phyloP scores from a whole-genome alignment of 441 rosid genomes.

The Jatropha multifida region DNA sequence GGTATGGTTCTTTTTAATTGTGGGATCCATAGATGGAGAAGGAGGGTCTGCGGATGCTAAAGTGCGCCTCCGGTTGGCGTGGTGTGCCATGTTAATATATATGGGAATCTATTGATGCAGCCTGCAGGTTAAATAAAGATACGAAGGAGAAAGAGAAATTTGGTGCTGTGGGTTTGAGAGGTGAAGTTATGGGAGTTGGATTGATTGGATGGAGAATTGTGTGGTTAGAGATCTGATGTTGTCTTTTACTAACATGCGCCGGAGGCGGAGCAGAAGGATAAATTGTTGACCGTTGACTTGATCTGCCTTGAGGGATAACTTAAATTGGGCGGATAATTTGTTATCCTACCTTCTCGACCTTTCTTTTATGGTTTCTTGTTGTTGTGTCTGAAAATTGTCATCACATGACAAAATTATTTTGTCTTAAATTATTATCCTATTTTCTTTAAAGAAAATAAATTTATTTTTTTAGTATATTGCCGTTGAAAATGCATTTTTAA shows the following conservation, averaged over 20 bases:
- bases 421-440: no score
- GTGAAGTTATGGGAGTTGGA: slow-evolving; percentile 9
- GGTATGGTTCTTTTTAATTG: slow-evolving; percentile 18
- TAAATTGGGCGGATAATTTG: no score
- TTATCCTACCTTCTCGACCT: no score
- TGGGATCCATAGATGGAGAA: slow-evolving; percentile 36
- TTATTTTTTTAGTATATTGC: no score
- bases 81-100: slow-evolving; percentile 27
- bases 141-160: slow-evolving; percentile 4
- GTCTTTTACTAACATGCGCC: slow-evolving; percentile 30
- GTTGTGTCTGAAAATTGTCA: no score
- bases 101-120: neutral
- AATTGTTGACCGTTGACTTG: slow-evolving; percentile 40
- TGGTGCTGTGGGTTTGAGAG: neutral
- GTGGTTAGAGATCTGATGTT: slow-evolving; percentile 31
- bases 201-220: slow-evolving; percentile 27
- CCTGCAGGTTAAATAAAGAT: neutral
- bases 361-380: no score
- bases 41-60: slow-evolving; percentile 31
- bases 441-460: no score
- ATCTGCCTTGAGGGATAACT: no score
- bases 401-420: no score
- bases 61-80: slow-evolving; percentile 33
- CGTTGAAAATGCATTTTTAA: no score
- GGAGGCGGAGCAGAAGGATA: slow-evolving; percentile 23